These are phyloP conservation scores for Pichia sp. DNA, from an alignment of 1,139 yeast genomes.

Conservation along the genomic window DNA sequence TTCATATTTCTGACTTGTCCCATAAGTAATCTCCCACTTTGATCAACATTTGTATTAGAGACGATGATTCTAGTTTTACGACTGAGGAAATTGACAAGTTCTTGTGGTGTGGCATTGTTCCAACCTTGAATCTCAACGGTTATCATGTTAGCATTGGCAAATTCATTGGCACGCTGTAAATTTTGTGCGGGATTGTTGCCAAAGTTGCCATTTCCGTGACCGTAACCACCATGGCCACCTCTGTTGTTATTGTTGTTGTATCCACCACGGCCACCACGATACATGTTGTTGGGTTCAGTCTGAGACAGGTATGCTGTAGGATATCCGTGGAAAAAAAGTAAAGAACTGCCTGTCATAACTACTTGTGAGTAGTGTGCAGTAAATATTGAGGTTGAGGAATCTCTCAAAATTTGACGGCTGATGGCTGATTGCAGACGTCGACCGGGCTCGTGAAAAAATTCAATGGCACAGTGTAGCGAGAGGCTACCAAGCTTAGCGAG, in stretches of 20 bases:
- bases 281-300: constrained; percentile 24
- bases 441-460: too few relatives aligned
- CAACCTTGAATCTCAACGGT: constrained; percentile 67
- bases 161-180: too few relatives aligned
- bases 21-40: constrained; percentile 34
- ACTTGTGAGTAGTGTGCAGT: too few relatives aligned
- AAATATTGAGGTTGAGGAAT: too few relatives aligned
- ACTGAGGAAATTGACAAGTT: constrained; percentile 59
- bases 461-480: too few relatives aligned
- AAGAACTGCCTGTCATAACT: too few relatives aligned
- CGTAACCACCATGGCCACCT: not conserved
- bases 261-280: constrained; percentile 29
- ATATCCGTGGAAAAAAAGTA: too few relatives aligned
- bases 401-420: too few relatives aligned
- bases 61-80: constrained; percentile 59
- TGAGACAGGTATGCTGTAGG: too few relatives aligned
- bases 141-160: constrained; percentile 32
- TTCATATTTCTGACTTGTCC: constrained; percentile 50
- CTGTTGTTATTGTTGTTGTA: constrained; percentile 14
- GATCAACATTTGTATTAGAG: constrained; percentile 36
- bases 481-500: too few relatives aligned
- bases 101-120: constrained; percentile 72
- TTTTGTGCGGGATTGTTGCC: constrained; percentile 4
- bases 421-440: too few relatives aligned
- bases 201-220: not conserved